phyloP scores from a whole-genome alignment of 495 filamentous ascomycete species.

The Penicillium pulvis region DNA sequence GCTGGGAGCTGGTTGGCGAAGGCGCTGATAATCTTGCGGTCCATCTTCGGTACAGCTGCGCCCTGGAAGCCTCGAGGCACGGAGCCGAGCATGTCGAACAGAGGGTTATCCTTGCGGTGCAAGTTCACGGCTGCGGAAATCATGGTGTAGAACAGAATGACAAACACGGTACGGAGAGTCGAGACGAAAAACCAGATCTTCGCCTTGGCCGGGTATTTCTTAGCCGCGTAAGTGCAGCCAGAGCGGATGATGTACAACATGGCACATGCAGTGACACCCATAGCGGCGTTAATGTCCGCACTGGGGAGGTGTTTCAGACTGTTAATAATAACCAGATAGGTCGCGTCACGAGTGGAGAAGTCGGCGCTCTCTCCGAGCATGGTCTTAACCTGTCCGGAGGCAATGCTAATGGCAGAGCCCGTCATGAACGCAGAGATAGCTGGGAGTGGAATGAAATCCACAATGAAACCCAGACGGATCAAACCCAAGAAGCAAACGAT shows the following conservation, averaged over 20 bases:
- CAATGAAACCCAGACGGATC: slow-evolving; percentile 82
- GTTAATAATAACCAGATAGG: slow-evolving; percentile 86
- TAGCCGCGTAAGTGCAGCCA: slow-evolving; percentile 65
- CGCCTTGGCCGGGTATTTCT: slow-evolving; percentile 65
- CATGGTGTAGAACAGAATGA: slow-evolving; percentile 90
- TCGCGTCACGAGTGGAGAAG: slow-evolving; percentile 73
- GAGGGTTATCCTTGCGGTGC: slow-evolving; percentile 47
- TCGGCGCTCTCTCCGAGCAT: slow-evolving; percentile 78
- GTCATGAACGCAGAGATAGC: slow-evolving; percentile 98
- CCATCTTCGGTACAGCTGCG: slow-evolving; percentile 74
- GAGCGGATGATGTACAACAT: slow-evolving; percentile 83
- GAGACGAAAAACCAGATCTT: slow-evolving; percentile 87
- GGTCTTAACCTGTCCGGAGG: slow-evolving; percentile 79
- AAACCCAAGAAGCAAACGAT: slow-evolving; percentile 84
- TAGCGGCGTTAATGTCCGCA: slow-evolving; percentile 76
- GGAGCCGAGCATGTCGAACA: slow-evolving; percentile 67
- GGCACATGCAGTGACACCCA: slow-evolving; percentile 81
- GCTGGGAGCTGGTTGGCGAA: slow-evolving; percentile 71
- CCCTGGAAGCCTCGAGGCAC: slow-evolving; percentile 86
- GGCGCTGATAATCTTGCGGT: slow-evolving; percentile 59
- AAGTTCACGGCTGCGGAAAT: slow-evolving; percentile 85
- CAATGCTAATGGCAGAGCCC: slow-evolving; percentile 90
- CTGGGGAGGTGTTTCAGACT: slow-evolving; percentile 73
- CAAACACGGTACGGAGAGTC: slow-evolving; percentile 87
- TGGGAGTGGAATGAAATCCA: slow-evolving; percentile 91